Conservation (phyloP, 176 grass and related monocot genomes). For the Tillandsia fasciculata region DNA sequence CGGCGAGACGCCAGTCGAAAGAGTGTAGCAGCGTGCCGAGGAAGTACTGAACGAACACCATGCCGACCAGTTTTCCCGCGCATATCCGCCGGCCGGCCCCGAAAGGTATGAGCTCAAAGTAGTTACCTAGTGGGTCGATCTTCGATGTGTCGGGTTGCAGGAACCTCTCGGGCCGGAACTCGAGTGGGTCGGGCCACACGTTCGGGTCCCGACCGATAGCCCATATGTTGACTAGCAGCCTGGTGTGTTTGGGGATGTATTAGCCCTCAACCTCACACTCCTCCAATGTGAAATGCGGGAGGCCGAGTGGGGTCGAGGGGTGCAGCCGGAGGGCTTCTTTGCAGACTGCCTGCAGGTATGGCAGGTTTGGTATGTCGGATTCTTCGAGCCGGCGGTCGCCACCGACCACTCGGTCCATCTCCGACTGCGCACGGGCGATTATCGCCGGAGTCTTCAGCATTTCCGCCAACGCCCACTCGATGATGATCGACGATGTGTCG, state of each 20-base stretch:
- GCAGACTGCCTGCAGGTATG: conserved; percentile 65
- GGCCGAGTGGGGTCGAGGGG: conserved; percentile 66
- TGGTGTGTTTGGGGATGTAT: conserved; percentile 46
- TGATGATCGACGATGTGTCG: conserved; percentile 80
- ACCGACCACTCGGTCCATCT: conserved; percentile 57
- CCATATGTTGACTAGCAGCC: conserved; percentile 65
- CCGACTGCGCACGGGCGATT: conserved; percentile 38
- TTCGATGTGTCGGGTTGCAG: conserved; percentile 17
- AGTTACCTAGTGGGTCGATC: conserved; percentile 55
- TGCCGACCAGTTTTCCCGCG: conserved; percentile 66
- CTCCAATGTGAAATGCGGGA: conserved; percentile 74
- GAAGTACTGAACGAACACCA: conserved; percentile 83
- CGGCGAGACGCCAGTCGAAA: conserved; percentile 53
- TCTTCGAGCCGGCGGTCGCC: conserved; percentile 40
- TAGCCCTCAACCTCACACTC: conserved; percentile 45
- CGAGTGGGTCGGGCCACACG: conserved; percentile 41
- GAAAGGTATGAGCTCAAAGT: conserved; percentile 83
- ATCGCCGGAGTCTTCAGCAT: conserved; percentile 46
- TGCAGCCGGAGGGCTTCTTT: conserved; percentile 70
- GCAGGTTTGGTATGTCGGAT: conserved; percentile 44
- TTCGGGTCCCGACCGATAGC: conserved; percentile 61
- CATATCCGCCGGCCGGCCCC: conserved; percentile 68
- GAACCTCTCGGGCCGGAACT: conserved; percentile 71
- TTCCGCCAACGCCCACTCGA: conserved; percentile 76
- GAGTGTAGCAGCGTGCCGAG: conserved; percentile 50